A percentile compares a stretch with the other conserved stretches of the same genome.
Evolutionary conservation across 768 basidiomycete species (phyloP).

Genomic region (Russula abietina): DNA sequence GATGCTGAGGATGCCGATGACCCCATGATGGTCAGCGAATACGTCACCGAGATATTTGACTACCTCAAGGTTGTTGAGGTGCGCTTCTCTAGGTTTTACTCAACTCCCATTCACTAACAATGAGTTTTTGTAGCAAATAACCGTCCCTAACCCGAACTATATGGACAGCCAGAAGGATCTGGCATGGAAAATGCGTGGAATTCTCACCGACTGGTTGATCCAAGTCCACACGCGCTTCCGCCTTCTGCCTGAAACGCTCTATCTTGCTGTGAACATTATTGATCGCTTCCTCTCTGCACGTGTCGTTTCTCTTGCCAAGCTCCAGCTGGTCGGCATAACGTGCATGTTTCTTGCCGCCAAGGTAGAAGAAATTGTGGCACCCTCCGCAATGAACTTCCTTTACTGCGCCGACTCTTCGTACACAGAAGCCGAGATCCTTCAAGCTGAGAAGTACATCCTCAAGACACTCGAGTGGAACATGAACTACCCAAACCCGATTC

Average conservation of each 20-base stretch:
- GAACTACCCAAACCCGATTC: slow-evolving; percentile 81
- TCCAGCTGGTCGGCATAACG: slow-evolving; percentile 80
- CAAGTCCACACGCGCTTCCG: slow-evolving; percentile 85
- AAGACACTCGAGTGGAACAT: slow-evolving; percentile 83
- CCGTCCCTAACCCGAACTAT: slow-evolving; percentile 79
- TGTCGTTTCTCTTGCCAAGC: slow-evolving; percentile 53
- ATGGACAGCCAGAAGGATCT: slow-evolving; percentile 80
- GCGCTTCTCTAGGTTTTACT: slow-evolving; percentile 20
- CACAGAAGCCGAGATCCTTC: slow-evolving; percentile 72
- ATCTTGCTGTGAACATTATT: slow-evolving; percentile 79
- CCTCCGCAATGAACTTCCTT: slow-evolving; percentile 74
- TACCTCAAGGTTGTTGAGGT: slow-evolving; percentile 89
- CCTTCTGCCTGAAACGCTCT: slow-evolving; percentile 85
- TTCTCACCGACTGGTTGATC: slow-evolving; percentile 90
- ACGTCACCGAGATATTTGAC: slow-evolving; percentile 87
- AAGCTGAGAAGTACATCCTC: slow-evolving; percentile 84
- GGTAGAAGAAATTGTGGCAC: slow-evolving; percentile 88
- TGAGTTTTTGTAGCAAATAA: slow-evolving; percentile 45
- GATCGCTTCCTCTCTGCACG: slow-evolving; percentile 59
- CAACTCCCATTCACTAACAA: slow-evolving; percentile 20
- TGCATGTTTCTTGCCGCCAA: slow-evolving; percentile 86
- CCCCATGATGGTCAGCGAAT: slow-evolving; percentile 95
- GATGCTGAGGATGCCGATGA: slow-evolving; percentile 90
- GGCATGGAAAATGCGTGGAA: slow-evolving; percentile 83
- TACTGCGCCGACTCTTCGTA: slow-evolving; percentile 75